A percentile compares a stretch with the other conserved stretches of the same genome.
Evolutionary conservation across 768 basidiomycete genomes (phyloP).

Genomic region (Russula dissimulans): DNA sequence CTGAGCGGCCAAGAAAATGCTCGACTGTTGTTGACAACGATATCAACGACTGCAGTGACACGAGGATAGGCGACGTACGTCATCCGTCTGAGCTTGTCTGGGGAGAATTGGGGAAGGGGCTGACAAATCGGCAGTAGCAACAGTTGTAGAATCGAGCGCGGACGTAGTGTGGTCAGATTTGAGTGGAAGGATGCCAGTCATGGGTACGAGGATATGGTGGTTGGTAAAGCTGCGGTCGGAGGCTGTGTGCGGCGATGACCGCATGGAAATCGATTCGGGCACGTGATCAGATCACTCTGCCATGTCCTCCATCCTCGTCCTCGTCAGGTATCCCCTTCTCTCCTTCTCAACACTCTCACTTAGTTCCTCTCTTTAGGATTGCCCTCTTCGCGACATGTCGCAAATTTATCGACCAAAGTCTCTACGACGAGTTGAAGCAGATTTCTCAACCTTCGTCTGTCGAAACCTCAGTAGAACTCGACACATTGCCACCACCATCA

Average conservation of each 20-base stretch:
- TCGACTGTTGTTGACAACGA: constrained; percentile 31
- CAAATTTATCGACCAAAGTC: constrained; percentile 13
- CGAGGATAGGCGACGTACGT: neutral
- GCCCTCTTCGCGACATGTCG: constrained; percentile 17
- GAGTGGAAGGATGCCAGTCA: constrained; percentile 30
- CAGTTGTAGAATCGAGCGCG: constrained; percentile 30
- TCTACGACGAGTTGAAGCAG: constrained; percentile 17
- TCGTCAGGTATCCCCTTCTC: neutral
- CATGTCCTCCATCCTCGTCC: neutral
- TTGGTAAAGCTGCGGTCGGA: neutral
- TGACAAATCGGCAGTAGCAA: constrained; percentile 38
- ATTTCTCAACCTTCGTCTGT: neutral
- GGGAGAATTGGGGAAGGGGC: constrained; percentile 2
- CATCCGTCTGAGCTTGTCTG: neutral
- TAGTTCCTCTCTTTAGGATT: neutral
- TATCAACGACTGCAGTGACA: neutral
- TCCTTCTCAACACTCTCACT: neutral
- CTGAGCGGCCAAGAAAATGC: constrained; percentile 80
- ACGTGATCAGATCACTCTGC: neutral
- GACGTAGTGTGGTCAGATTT: constrained; percentile 45
- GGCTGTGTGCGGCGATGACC: no score
- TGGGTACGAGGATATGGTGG: neutral
- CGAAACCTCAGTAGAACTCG: constrained; percentile 6
- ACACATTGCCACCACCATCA: constrained; percentile 12
- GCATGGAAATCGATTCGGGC: neutral